These are phyloP conservation scores for Starmera amethionina DNA, from an alignment of 805 yeast species.

Conservation along the genomic window DNA sequence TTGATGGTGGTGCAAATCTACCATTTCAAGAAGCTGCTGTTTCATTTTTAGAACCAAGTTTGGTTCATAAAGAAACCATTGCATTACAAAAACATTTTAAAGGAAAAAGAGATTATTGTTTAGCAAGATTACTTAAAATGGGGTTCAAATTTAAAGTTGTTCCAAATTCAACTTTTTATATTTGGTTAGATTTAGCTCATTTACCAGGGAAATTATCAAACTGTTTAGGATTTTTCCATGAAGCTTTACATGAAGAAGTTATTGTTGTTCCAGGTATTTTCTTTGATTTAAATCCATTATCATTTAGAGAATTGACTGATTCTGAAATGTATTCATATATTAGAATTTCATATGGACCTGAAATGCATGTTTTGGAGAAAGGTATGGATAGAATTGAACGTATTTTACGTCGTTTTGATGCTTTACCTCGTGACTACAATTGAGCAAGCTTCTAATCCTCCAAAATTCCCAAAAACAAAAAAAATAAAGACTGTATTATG, in stretches of 20 bases:
- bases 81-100: constrained; percentile 49
- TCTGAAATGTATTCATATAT: constrained; percentile 52
- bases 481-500: no score
- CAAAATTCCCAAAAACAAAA: no score
- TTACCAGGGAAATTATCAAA: constrained; percentile 47
- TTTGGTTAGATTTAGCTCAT: constrained; percentile 48
- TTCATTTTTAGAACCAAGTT: constrained; percentile 40
- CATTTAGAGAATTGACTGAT: constrained; percentile 37
- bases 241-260: constrained; percentile 48
- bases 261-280: constrained; percentile 56
- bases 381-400: constrained; percentile 56
- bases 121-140: constrained; percentile 38
- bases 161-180: constrained; percentile 50
- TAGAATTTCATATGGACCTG: constrained; percentile 53
- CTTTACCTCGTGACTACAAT: constrained; percentile 21
- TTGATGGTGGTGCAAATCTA: constrained; percentile 53
- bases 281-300: constrained; percentile 48
- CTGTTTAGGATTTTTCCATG: constrained; percentile 55
- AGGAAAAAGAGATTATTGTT: constrained; percentile 46
- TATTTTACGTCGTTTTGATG: constrained; percentile 32
- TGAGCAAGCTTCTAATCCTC: no score
- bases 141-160: constrained; percentile 40
- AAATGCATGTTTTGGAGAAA: constrained; percentile 33
- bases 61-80: constrained; percentile 42
- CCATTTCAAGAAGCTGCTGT: constrained; percentile 55